Evolutionary conservation across 148 eudicot genomes (phyloP).

Genomic region (Silene uniflora): DNA sequence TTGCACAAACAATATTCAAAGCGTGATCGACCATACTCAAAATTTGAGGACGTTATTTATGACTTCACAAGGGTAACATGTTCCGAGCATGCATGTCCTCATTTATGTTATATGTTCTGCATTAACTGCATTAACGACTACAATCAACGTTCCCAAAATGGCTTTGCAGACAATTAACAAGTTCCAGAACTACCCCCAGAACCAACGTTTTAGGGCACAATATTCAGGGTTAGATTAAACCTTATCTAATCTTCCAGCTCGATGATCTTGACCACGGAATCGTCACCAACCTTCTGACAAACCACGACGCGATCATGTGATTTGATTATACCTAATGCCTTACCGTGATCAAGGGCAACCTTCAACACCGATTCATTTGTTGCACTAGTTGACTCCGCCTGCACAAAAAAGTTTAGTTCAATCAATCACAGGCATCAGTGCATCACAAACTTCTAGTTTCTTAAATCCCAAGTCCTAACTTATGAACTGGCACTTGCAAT

Average conservation of each 20-base stretch:
- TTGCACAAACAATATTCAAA: not conserved
- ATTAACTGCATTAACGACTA: not conserved
- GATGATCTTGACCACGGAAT: constrained; percentile 83
- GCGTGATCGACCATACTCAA: not conserved
- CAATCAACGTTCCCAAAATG: not conserved
- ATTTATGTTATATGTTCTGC: not conserved
- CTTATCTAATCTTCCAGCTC: constrained; percentile 68
- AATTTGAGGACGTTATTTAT: not conserved
- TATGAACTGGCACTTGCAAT: no score
- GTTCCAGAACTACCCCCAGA: no score
- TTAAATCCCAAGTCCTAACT: no score
- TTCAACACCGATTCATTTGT: constrained; percentile 81
- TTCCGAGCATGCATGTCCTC: not conserved
- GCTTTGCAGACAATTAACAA: no score
- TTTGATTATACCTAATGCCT: constrained; percentile 66
- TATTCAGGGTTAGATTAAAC: no score
- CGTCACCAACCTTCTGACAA: constrained; percentile 84
- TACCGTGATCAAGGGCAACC: constrained; percentile 83
- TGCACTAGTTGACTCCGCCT: constrained; percentile 78
- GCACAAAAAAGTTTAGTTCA: constrained; percentile 2
- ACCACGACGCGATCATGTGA: constrained; percentile 82
- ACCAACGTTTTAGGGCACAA: no score
- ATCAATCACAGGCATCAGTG: no score
- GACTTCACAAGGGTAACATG: not conserved
- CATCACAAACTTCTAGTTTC: no score